A percentile compares a stretch with the other conserved stretches of the same genome.
Evolutionary conservation across 1,284 basidiomycete species (phyloP).

Genomic region (Anthracocystis setariae): DNA sequence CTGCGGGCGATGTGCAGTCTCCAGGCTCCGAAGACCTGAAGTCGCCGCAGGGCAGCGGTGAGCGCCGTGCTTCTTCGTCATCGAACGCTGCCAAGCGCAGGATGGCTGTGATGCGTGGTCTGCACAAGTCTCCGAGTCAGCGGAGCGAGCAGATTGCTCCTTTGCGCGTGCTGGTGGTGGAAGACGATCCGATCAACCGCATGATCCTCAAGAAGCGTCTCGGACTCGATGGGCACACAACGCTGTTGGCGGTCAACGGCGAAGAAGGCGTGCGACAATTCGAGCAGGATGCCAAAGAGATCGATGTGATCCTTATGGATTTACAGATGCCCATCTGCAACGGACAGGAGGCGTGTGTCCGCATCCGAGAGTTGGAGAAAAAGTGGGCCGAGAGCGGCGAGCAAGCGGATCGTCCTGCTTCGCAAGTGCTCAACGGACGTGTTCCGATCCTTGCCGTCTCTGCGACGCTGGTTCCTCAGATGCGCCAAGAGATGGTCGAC

Average conservation of each 20-base stretch:
- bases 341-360: conserved; percentile 78
- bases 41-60: conserved; percentile 4
- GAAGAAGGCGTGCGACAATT: conserved; percentile 79
- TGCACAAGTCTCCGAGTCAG: conserved; percentile 24
- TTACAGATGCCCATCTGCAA: conserved; percentile 87
- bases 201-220: conserved; percentile 79
- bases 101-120: conserved; percentile 37
- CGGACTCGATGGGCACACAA: conserved; percentile 76
- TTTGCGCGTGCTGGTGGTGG: conserved; percentile 61
- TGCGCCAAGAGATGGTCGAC: conserved; percentile 74
- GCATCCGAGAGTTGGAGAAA: conserved; percentile 70
- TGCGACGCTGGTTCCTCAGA: conserved; percentile 77
- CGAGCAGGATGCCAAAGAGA: conserved; percentile 73
- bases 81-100: conserved; percentile 29
- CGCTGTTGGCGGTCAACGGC: conserved; percentile 78
- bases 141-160: conserved; percentile 37
- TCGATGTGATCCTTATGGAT: conserved; percentile 84
- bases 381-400: conserved; percentile 22
- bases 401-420: conserved; percentile 50
- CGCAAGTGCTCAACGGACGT: conserved; percentile 74
- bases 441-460: conserved; percentile 87
- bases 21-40: conserved; percentile 19
- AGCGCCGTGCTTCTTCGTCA: conserved; percentile 34
- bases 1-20: conserved; percentile 10
- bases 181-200: conserved; percentile 79